These are phyloP conservation scores for Dimargaris xerosporica DNA, from an alignment of 192 early-diverging fungal genomes.

Conservation along the genomic window DNA sequence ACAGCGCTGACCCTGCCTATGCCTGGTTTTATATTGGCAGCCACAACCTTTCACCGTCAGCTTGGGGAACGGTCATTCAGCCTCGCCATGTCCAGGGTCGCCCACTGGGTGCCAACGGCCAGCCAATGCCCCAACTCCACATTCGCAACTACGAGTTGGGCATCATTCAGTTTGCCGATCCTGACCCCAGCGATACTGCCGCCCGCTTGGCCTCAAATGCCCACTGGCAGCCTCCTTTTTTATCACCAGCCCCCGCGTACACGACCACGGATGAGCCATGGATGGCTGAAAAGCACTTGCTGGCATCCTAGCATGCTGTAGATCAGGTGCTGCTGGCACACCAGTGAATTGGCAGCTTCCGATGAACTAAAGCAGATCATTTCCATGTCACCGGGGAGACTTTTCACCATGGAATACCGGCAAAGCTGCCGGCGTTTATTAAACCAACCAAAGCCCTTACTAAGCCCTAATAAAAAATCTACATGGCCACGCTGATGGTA, in stretches of 20 bases:
- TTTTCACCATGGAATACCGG: too few relatives aligned
- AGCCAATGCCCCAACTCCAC: background rate
- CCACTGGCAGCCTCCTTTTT: background rate
- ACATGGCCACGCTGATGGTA: too few relatives aligned
- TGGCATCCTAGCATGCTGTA: background rate
- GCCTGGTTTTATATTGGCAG: constrained; percentile 11
- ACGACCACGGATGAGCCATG: constrained; percentile 1
- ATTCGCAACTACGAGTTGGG: constrained; percentile 10
- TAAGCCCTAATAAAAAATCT: too few relatives aligned
- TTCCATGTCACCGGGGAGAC: too few relatives aligned
- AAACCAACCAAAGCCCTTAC: too few relatives aligned
- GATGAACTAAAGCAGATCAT: too few relatives aligned
- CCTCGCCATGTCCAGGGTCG: background rate
- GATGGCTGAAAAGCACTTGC: background rate
- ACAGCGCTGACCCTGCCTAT: background rate
- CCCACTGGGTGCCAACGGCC: background rate
- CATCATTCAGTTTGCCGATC: background rate
- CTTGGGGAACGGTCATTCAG: constrained; percentile 3
- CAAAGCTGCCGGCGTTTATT: too few relatives aligned
- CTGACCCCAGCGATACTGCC: background rate
- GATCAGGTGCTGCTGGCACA: too few relatives aligned
- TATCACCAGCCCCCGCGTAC: background rate
- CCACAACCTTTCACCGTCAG: constrained; percentile 9
- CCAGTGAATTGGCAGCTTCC: too few relatives aligned
- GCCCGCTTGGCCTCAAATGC: background rate